A percentile compares a stretch with the other conserved stretches of the same genome.
These are phyloP conservation scores for Phaffia tasmanica DNA, from an alignment of 768 basidiomycete species.

Conservation along the genomic window DNA sequence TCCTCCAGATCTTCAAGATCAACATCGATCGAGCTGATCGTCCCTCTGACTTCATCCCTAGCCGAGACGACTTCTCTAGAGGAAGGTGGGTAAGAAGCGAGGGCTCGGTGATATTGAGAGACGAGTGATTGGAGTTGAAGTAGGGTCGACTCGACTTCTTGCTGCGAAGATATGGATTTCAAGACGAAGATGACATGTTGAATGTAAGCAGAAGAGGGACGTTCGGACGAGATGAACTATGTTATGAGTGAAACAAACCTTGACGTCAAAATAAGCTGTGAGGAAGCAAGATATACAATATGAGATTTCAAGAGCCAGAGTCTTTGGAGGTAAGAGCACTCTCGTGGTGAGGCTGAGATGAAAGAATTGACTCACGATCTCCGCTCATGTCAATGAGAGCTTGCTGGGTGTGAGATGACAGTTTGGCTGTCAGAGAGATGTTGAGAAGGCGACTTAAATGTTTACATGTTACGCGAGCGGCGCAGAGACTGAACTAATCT, in stretches of 20 bases:
- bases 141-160: conserved; percentile 16
- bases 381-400: conserved; percentile 14
- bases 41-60: conserved; percentile 55
- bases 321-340: too few species aligned
- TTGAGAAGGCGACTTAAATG: too few species aligned
- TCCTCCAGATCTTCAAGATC: conserved; percentile 90
- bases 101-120: conserved; percentile 11
- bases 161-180: background rate
- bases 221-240: background rate
- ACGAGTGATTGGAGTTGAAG: conserved; percentile 12
- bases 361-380: conserved; percentile 11
- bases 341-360: background rate
- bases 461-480: too few species aligned
- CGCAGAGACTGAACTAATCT: too few species aligned
- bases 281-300: background rate
- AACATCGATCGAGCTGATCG: conserved; percentile 64
- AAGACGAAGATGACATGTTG: background rate
- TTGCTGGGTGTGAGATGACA: too few species aligned
- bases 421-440: too few species aligned
- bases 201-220: too few species aligned
- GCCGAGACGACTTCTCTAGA: conserved; percentile 13
- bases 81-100: background rate
- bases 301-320: background rate
- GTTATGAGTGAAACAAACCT: background rate
- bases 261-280: conserved; percentile 23